Conservation (phyloP, 2,329 filamentous ascomycete genomes). For the Exophiala bonariae region DNA sequence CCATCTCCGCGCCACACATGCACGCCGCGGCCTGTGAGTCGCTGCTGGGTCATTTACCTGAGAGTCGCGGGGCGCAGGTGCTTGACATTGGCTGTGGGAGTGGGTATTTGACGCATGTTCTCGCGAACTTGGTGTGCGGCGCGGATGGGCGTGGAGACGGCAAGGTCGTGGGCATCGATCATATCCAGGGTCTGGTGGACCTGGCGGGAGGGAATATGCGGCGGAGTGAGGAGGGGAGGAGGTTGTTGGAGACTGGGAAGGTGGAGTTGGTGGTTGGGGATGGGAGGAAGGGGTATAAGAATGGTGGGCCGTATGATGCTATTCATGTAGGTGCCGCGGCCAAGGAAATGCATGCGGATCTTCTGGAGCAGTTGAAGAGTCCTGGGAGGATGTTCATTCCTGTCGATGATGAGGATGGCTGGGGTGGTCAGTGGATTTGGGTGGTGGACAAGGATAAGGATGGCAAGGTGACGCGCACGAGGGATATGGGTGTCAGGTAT, state of each 20-base stretch:
- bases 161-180: slow-evolving; percentile 70
- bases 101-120: slow-evolving; percentile 83
- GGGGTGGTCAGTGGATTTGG: slow-evolving; percentile 58
- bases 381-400: slow-evolving; percentile 76
- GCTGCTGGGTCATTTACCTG: slow-evolving; percentile 58
- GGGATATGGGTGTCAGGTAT: slow-evolving; percentile 62
- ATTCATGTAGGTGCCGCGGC: slow-evolving; percentile 95
- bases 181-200: slow-evolving; percentile 65
- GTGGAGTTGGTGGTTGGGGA: slow-evolving; percentile 76
- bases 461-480: slow-evolving; percentile 57
- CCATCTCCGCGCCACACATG: slow-evolving; percentile 74
- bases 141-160: slow-evolving; percentile 42
- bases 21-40: slow-evolving; percentile 66
- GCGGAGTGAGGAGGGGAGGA: slow-evolving; percentile 60
- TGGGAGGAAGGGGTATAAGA: slow-evolving; percentile 65
- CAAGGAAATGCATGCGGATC: slow-evolving; percentile 65
- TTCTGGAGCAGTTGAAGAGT: slow-evolving; percentile 74
- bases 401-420: slow-evolving; percentile 47
- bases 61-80: slow-evolving; percentile 53
- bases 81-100: slow-evolving; percentile 75
- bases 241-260: slow-evolving; percentile 62
- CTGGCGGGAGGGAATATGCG: slow-evolving; percentile 65
- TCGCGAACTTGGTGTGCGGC: slow-evolving; percentile 69
- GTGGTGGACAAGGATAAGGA: slow-evolving; percentile 63
- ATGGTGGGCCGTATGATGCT: slow-evolving; percentile 72